A percentile compares a stretch with the other conserved stretches of the same genome.
Evolutionary conservation across 257 asterid genomes (phyloP).

Genomic region (Verbena officinalis): DNA sequence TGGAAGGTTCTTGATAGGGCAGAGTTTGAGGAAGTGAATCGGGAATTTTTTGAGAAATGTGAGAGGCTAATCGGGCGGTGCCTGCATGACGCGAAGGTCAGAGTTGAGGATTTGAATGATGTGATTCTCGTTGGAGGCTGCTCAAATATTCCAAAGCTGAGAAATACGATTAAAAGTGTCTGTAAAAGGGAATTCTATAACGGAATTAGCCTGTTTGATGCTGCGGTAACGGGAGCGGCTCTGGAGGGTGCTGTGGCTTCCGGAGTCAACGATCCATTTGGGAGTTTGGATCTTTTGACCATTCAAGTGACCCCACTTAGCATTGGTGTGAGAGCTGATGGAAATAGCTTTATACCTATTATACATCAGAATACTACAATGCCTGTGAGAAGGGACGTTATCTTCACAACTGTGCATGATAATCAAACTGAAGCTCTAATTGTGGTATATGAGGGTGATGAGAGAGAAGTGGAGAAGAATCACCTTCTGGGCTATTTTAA

Average conservation of each 20-base stretch:
- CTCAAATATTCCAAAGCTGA: slow-evolving; percentile 65
- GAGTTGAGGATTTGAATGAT: slow-evolving; percentile 52
- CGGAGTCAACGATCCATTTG: slow-evolving; percentile 74
- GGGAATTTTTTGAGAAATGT: slow-evolving; percentile 58
- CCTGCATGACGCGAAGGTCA: slow-evolving; percentile 62
- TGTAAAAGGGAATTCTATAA: slow-evolving; percentile 49
- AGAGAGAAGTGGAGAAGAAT: slow-evolving; percentile 49
- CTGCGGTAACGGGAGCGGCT: slow-evolving; percentile 89
- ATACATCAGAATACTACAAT: slow-evolving; percentile 60
- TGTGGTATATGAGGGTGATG: slow-evolving; percentile 73
- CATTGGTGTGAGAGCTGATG: slow-evolving; percentile 70
- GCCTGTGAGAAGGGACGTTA: slow-evolving; percentile 61
- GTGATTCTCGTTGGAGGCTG: slow-evolving; percentile 86
- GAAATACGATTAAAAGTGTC: slow-evolving; percentile 32
- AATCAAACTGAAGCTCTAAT: slow-evolving; percentile 74
- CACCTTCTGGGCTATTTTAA: slow-evolving; percentile 77
- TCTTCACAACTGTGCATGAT: slow-evolving; percentile 73
- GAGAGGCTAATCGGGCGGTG: slow-evolving; percentile 51
- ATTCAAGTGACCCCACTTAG: slow-evolving; percentile 73
- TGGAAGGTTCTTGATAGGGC: slow-evolving; percentile 46
- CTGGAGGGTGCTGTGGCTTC: slow-evolving; percentile 87
- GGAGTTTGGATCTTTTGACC: slow-evolving; percentile 71
- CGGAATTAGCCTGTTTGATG: slow-evolving; percentile 71
- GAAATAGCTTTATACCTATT: slow-evolving; percentile 55
- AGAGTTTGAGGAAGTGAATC: slow-evolving; percentile 69